phyloP scores from a whole-genome alignment of 1,139 yeast genomes.

The Scheffersomyces parashehatae region DNA sequence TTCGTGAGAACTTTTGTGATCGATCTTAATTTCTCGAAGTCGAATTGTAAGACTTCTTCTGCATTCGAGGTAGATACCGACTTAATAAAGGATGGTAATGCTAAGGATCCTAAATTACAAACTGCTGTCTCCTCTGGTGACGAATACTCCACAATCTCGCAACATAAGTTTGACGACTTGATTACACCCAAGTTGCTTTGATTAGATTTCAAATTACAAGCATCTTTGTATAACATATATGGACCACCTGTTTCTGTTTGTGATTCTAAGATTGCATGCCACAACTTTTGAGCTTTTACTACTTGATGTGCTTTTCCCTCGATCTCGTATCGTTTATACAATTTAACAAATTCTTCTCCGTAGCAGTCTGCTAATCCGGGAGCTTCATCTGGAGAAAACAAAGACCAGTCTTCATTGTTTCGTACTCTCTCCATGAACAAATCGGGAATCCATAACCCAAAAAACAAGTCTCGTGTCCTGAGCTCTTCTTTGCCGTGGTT shows the following conservation, averaged over 20 bases:
- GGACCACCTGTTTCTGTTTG: slow-evolving; percentile 66
- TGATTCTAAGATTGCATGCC: slow-evolving; percentile 54
- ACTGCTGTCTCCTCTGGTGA: slow-evolving; percentile 58
- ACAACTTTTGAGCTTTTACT: slow-evolving; percentile 53
- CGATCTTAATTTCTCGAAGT: slow-evolving; percentile 69
- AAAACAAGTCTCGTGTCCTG: slow-evolving; percentile 57
- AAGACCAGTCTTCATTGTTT: slow-evolving; percentile 49
- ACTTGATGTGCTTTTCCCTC: slow-evolving; percentile 39
- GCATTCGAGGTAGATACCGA: slow-evolving; percentile 61
- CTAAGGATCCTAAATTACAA: slow-evolving; percentile 55
- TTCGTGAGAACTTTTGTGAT: slow-evolving; percentile 73
- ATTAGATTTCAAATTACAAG: slow-evolving; percentile 54
- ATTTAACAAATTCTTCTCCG: slow-evolving; percentile 48
- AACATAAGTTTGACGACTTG: slow-evolving; percentile 59
- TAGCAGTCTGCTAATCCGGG: slow-evolving; percentile 53
- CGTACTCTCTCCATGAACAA: slow-evolving; percentile 59
- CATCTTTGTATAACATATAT: slow-evolving; percentile 57
- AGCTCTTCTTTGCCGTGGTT: slow-evolving; percentile 60
- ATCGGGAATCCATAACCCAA: slow-evolving; percentile 62
- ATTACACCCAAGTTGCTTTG: slow-evolving; percentile 58
- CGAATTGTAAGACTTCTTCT: slow-evolving; percentile 48
- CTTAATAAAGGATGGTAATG: slow-evolving; percentile 46
- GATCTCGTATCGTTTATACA: slow-evolving; percentile 48
- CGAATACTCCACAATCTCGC: slow-evolving; percentile 58
- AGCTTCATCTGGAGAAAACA: slow-evolving; percentile 55